Evolutionary conservation across 257 asterid species (phyloP).

Genomic region (Fraxinus cuspidata): DNA sequence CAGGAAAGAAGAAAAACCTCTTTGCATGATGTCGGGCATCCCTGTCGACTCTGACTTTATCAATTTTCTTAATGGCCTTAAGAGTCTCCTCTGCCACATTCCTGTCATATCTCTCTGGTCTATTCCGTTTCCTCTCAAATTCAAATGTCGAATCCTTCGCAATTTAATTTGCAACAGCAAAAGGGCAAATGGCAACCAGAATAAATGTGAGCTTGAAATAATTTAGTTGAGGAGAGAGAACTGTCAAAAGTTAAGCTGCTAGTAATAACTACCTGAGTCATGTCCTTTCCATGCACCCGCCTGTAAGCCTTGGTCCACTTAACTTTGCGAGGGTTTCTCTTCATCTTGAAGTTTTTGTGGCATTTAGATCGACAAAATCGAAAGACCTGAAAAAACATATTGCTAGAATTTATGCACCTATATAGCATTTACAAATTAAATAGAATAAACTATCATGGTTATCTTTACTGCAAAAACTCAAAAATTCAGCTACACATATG

Average conservation of each 20-base stretch:
- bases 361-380: conserved; percentile 87
- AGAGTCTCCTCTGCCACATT: conserved; percentile 36
- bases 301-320: conserved; percentile 95
- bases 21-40: conserved; percentile 51
- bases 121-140: conserved; percentile 49
- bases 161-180: conserved; percentile 15
- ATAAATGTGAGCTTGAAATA: conserved; percentile 37
- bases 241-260: neutral
- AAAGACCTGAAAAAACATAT: conserved; percentile 57
- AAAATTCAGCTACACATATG: neutral
- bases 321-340: conserved; percentile 93
- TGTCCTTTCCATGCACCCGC: conserved; percentile 83
- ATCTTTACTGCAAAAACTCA: neutral
- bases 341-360: conserved; percentile 94
- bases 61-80: conserved; percentile 51
- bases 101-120: conserved; percentile 51
- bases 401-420: neutral
- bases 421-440: neutral
- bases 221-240: conserved; percentile 8
- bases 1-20: conserved; percentile 45
- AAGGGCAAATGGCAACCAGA: conserved; percentile 3
- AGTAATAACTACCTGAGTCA: conserved; percentile 68
- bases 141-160: conserved; percentile 83
- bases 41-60: conserved; percentile 72
- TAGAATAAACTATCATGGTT: neutral